Evolutionary conservation across 2,329 filamentous ascomycete genomes (phyloP).

Genomic region (Fusarium sarcochroum): DNA sequence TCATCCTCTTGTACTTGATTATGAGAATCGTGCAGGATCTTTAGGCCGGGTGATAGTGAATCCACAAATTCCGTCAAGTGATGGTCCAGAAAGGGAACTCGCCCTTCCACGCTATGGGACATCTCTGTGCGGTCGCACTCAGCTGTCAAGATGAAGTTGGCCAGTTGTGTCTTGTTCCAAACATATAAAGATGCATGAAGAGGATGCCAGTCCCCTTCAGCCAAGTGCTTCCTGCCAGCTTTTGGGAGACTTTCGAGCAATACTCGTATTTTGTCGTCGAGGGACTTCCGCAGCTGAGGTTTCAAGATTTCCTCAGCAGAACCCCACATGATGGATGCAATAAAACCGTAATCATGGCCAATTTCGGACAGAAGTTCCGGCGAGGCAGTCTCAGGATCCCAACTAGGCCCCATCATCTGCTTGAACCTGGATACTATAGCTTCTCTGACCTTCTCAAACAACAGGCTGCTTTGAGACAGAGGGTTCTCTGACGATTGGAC

Average conservation of each 20-base stretch:
- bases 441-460: not conserved
- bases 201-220: not conserved
- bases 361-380: not conserved
- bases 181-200: not conserved
- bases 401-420: not conserved
- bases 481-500: not conserved
- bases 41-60: not conserved
- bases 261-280: not conserved
- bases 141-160: not conserved
- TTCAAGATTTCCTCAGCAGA: not conserved
- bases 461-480: not conserved
- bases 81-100: not conserved
- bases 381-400: not conserved
- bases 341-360: not conserved
- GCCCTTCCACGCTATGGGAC: not conserved
- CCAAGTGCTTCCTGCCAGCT: not conserved
- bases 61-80: not conserved
- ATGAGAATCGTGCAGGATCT: not conserved
- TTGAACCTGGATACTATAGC: not conserved
- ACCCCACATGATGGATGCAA: not conserved
- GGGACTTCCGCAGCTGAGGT: not conserved
- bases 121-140: slow-evolving; percentile 1
- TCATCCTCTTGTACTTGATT: not conserved
- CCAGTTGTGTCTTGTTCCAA: not conserved
- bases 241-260: not conserved